A percentile compares a stretch with the other conserved stretches of the same genome.
Evolutionary conservation across 768 basidiomycete species (phyloP).

Genomic region (Suillus brevipes): DNA sequence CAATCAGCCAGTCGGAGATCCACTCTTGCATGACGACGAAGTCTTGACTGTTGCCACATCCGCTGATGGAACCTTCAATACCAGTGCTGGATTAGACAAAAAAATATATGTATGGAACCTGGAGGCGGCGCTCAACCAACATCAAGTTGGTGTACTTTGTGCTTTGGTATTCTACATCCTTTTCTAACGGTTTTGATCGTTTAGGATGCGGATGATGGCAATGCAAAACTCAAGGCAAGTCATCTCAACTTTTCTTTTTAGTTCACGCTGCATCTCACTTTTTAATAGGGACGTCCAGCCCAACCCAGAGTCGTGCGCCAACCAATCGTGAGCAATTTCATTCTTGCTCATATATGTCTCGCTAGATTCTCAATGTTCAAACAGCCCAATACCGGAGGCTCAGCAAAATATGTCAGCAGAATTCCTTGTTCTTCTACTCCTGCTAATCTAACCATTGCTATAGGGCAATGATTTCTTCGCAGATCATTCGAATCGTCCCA

Average conservation of each 20-base stretch:
- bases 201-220: neutral
- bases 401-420: neutral
- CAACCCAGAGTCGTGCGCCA: neutral
- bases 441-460: neutral
- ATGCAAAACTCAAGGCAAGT: neutral
- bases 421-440: neutral
- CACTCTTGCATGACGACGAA: slow-evolving; percentile 77
- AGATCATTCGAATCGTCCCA: neutral
- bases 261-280: neutral
- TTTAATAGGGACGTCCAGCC: neutral
- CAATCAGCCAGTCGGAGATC: slow-evolving; percentile 20
- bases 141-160: too few species aligned
- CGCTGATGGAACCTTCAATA: slow-evolving; percentile 75
- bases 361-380: neutral
- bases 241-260: neutral
- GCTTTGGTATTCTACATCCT: neutral
- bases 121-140: slow-evolving; percentile 27
- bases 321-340: neutral
- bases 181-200: neutral
- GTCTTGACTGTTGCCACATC: slow-evolving; percentile 76
- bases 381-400: neutral
- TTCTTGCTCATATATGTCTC: neutral
- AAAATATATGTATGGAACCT: slow-evolving; percentile 80
- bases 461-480: neutral
- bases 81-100: slow-evolving; percentile 78